Conservation (phyloP, 768 basidiomycete species). For the Cystofilobasidium capitatum region DNA sequence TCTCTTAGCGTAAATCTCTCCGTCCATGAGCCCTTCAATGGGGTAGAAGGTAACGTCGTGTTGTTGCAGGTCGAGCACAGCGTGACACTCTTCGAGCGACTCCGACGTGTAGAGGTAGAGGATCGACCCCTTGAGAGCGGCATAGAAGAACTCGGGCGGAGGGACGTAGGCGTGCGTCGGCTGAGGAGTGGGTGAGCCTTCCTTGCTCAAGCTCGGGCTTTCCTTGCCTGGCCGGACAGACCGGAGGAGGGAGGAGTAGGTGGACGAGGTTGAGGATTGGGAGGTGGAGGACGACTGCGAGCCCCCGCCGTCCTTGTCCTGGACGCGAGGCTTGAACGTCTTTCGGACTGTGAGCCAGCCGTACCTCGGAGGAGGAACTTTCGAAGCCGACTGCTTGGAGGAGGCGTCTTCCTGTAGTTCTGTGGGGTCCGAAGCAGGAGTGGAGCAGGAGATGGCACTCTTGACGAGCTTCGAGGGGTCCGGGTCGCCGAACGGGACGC, state of each 20-base stretch:
- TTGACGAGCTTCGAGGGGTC: constrained; percentile 1
- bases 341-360: background rate
- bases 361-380: background rate
- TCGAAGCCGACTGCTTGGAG: background rate
- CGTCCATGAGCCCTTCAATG: background rate
- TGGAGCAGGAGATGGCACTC: background rate
- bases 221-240: background rate
- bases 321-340: background rate
- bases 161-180: background rate
- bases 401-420: background rate
- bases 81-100: constrained; percentile 9
- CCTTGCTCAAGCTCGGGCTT: background rate
- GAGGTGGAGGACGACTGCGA: background rate
- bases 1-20: constrained; percentile 15
- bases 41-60: constrained; percentile 14
- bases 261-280: background rate
- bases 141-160: constrained; percentile 13
- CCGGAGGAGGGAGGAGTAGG: background rate
- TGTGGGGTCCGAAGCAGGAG: background rate
- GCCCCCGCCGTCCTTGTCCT: background rate
- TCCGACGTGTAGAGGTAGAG: constrained; percentile 15
- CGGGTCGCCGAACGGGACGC: background rate
- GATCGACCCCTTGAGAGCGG: constrained; percentile 8
- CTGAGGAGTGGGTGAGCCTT: background rate
- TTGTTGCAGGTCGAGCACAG: constrained; percentile 16